Base-by-base conservation (phyloP, 768 basidiomycete species). In the Podaxis rugospora region DNA sequence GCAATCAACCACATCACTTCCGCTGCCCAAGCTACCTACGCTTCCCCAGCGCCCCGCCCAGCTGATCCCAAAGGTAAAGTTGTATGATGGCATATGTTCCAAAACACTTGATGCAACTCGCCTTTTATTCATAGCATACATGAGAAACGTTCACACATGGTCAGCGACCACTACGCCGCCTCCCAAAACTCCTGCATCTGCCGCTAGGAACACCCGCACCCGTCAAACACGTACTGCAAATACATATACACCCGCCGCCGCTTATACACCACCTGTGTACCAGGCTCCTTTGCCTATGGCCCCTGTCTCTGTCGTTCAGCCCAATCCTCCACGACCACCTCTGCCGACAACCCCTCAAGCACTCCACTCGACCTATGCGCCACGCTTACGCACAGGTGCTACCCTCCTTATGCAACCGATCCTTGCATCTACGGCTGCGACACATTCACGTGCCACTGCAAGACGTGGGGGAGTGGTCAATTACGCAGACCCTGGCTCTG, bases 321-420 rank as follows among this genome's bases (percentile, higher is more conserved):
- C 77, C 4, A 84, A 83, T 57, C 83, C 82, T 5, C 82, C 82
- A 2, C 78, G 77, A 3, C 80, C 82, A 3, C 83, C 83, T 39
- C 75, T 93, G 32, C 82, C 87, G 0, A 81, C 88, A 0, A 71
- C 74, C 0, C 72, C 82, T 0, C 96, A 98, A 70, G 95, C 90
- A 0, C 75, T 86, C 13, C 80, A 85, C 59, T 89, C 93, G 0
- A 90, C 92, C 1, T 98, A 97, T 71, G 78, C 94, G 0, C 90
- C 95, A 5, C 84, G 96, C n/a, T 76, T 98, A 55, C 87, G 91
- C 25, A 95, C 96, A 0, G 97, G 97, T 14, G 82, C 89, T 2
- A 90, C 93, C 0, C 84, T 94, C 5, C 85, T 99, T 65, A 82
- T 98, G 74, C 97, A 99, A 68, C 97, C 97, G 18, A 84, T 93